phyloP scores from a whole-genome alignment of 495 filamentous ascomycete genomes.

The Opeltia flavorubescens region DNA sequence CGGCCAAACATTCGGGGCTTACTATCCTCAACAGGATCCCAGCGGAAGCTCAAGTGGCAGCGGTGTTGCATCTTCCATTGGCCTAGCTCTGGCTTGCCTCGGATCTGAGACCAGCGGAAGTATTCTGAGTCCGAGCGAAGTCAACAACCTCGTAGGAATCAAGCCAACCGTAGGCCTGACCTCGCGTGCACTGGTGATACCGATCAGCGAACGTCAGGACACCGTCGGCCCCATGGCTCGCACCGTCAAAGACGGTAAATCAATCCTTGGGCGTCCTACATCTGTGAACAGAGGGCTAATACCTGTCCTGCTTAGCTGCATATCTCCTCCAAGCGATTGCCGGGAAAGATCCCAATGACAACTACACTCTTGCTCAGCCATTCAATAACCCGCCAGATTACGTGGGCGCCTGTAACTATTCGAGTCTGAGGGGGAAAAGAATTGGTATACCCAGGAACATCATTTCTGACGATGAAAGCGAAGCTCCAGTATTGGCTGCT shows the following conservation, averaged over 20 bases:
- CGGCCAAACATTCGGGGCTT: conserved; percentile 35
- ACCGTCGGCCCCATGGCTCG: conserved; percentile 52
- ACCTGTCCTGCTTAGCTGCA: too few relatives aligned
- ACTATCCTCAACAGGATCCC: conserved; percentile 37
- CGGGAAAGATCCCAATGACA: conserved; percentile 34
- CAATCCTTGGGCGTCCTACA: too few relatives aligned
- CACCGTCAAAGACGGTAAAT: conserved; percentile 51
- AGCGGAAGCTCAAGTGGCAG: conserved; percentile 39
- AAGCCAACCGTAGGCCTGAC: conserved; percentile 62
- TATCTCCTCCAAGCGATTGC: conserved; percentile 50
- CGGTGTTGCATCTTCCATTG: conserved; percentile 34
- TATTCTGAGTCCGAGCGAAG: conserved; percentile 24
- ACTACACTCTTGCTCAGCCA: conserved; percentile 40
- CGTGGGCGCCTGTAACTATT: conserved; percentile 33
- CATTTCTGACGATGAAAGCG: conserved; percentile 13
- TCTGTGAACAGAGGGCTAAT: too few relatives aligned
- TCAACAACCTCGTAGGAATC: conserved; percentile 38
- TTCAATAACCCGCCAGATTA: conserved; percentile 32
- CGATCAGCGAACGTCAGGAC: conserved; percentile 47
- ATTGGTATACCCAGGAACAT: conserved; percentile 41
- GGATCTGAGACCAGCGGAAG: conserved; percentile 33
- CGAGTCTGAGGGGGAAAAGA: conserved; percentile 30
- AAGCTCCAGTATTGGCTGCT: conserved; percentile 22
- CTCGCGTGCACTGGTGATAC: conserved; percentile 45
- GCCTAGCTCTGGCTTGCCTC: conserved; percentile 32